phyloP scores from a whole-genome alignment of 2,329 filamentous ascomycete species.

The Calonectria hawksworthii region DNA sequence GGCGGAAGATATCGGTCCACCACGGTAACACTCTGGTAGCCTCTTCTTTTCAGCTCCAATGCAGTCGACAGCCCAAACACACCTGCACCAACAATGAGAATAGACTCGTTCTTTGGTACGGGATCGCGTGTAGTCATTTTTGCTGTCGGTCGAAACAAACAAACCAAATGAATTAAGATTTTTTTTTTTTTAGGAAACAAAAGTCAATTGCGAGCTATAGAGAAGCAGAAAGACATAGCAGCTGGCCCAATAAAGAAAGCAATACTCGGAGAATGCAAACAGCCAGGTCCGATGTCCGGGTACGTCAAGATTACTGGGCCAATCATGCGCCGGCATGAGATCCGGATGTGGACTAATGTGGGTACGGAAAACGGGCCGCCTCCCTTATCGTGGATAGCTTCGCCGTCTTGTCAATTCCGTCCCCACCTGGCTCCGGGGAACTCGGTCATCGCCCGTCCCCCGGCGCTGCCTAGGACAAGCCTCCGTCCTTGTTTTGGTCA shows the following conservation, averaged over 20 bases:
- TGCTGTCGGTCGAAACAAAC: background rate
- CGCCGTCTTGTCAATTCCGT: background rate
- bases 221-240: background rate
- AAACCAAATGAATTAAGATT: background rate
- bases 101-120: conserved; percentile 41
- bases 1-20: conserved; percentile 58
- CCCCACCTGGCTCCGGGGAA: background rate
- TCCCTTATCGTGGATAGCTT: background rate
- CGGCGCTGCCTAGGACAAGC: background rate
- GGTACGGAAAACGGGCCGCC: conserved; percentile 23
- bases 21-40: conserved; percentile 62
- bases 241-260: background rate
- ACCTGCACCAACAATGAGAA: conserved; percentile 60
- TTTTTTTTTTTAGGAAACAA: background rate
- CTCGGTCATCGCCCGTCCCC: background rate
- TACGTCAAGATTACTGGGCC: background rate
- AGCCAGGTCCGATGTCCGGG: background rate
- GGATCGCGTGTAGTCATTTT: conserved; percentile 37
- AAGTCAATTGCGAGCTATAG: background rate
- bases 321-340: background rate
- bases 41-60: conserved; percentile 58
- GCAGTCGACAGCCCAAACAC: conserved; percentile 66
- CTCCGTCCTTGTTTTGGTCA: background rate
- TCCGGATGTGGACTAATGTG: background rate
- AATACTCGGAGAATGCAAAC: background rate